Evolutionary conservation across 1,139 yeast genomes (phyloP), one percentile per base, ranked within the genome.

Genomic region (Blastobotrys aristatus): DNA sequence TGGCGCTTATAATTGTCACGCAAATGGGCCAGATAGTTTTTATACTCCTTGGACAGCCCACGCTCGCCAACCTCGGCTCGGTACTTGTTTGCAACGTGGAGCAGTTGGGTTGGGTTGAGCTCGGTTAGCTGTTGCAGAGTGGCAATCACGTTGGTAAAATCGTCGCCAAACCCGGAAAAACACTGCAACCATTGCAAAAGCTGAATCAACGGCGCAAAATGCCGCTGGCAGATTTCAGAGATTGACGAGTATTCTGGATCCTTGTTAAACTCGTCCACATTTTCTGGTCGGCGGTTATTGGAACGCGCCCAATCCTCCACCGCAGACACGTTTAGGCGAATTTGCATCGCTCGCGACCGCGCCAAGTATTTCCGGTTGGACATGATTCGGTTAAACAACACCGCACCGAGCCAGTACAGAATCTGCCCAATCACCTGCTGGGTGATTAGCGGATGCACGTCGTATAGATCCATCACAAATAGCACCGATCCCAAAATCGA

Each of bases 251-350:
- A 44, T 21, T 45, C 40, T 24, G 43, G 58, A 47, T 58, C 63
- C 14, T 58, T 58, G 1, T 61, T 55, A 47, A 63, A 63, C 69
- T 75, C 62, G 48, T 64, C 65, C 10, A 53, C 56, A 27, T 63
- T 60, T 17, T 67, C 71, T 16, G 79, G 84, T 53, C 74, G 73
- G 60, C 73, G 74, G 64, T 87, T 84, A 61, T 87, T 92, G 3
- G 84, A 75, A 52, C 95, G 76, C 31, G 92, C 76, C 98, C 98
- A 92, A 61, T 92, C 97, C 64, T 92, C 97, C 43, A 92, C 69
- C 2, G 86, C 78, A 0, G 96, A 88, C 8, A 92, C 64, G 59
- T 92, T 92, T 51, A 92, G 75, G 47, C 97, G 73, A 42, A 92
- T 82, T 63, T 92, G 97, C 65, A 92, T 79, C 0, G 97, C 97